Percentiles rank a stretch among this genome's conserved stretches.
These are phyloP conservation scores for Trypanosoma brucei DNA, from an alignment of 208 protist species.

Conservation along the genomic window DNA sequence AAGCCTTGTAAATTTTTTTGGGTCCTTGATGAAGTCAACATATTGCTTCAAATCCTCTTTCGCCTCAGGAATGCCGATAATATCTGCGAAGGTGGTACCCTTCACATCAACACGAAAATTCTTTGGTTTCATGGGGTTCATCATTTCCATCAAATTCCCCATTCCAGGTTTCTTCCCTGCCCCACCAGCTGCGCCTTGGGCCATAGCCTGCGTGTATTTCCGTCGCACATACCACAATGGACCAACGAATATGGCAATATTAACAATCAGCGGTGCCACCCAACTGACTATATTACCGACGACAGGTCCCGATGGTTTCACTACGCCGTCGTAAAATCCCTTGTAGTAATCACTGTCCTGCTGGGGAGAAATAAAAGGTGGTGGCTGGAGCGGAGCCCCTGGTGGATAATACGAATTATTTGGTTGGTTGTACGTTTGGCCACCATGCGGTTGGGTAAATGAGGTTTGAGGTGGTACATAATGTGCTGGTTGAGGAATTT, in stretches of 20 bases:
- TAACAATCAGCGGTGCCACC: constrained; percentile 75
- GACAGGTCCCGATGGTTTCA: constrained; percentile 57
- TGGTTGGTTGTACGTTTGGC: neutral
- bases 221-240: constrained; percentile 89
- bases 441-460: constrained; percentile 11
- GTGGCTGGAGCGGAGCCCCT: constrained; percentile 13
- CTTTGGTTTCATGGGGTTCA: constrained; percentile 90
- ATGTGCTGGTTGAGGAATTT: constrained; percentile 8
- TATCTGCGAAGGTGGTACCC: constrained; percentile 90
- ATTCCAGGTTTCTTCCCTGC: constrained; percentile 44
- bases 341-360: constrained; percentile 86
- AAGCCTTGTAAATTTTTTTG: constrained; percentile 93
- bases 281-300: constrained; percentile 74
- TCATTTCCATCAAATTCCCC: constrained; percentile 88
- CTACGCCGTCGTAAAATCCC: constrained; percentile 87
- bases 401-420: constrained; percentile 2
- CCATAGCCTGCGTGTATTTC: constrained; percentile 78
- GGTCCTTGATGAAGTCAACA: constrained; percentile 97
- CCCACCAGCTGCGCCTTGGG: constrained; percentile 22
- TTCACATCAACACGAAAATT: constrained; percentile 87
- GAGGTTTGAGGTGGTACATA: constrained; percentile 9
- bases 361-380: constrained; percentile 15
- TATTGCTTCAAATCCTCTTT: constrained; percentile 98
- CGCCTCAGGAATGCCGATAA: constrained; percentile 96
- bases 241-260: constrained; percentile 79